A percentile compares a stretch with the other conserved stretches of the same genome.
Conservation (phyloP, 2,329 filamentous ascomycete genomes). For the Monilinia fructigena region DNA sequence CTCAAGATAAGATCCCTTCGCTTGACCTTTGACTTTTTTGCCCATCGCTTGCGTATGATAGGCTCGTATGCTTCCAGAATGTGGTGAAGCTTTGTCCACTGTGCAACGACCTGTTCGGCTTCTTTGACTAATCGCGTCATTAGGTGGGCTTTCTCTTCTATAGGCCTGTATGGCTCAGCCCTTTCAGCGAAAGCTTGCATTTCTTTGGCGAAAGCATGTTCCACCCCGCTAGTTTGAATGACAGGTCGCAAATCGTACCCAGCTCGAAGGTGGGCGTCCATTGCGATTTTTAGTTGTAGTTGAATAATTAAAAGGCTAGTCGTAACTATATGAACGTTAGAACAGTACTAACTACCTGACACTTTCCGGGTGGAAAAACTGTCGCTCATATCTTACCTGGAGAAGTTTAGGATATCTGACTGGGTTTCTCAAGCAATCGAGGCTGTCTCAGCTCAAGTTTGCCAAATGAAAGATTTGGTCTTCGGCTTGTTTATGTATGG, state of each 20-base stretch:
- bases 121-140: fast-evolving
- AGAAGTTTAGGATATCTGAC: too few species aligned
- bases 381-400: too few species aligned
- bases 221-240: fast-evolving
- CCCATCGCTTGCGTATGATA: not conserved
- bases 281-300: not conserved
- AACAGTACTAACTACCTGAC: too few species aligned
- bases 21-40: not conserved
- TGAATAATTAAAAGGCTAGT: too few species aligned
- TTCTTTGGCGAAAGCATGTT: too few species aligned
- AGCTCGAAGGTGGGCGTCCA: not conserved
- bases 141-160: not conserved
- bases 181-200: not conserved
- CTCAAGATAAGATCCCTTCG: not conserved
- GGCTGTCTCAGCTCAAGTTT: too few species aligned
- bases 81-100: not conserved
- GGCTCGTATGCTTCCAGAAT: not conserved
- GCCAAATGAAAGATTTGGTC: too few species aligned
- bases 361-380: too few species aligned
- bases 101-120: not conserved
- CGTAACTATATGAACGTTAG: too few species aligned
- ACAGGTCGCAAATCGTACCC: not conserved
- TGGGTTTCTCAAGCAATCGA: too few species aligned
- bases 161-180: not conserved
- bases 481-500: too few species aligned